Percentiles rank a stretch among this genome's conserved stretches.
These are phyloP conservation scores for Solanum neorickii DNA, from an alignment of 257 asterid genomes.

Conservation along the genomic window DNA sequence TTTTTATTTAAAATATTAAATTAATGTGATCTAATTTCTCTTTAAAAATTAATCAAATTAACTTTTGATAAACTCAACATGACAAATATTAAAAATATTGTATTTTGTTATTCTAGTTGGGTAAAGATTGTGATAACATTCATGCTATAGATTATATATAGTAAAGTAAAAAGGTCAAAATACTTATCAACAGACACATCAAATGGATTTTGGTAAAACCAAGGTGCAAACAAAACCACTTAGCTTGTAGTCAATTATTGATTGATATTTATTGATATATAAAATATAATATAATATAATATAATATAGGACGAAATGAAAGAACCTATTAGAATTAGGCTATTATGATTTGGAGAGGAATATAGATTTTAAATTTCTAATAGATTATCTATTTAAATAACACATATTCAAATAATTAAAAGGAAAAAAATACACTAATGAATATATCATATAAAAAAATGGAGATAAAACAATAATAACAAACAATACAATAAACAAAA, in stretches of 20 bases:
- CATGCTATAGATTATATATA: background rate
- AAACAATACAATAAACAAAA: too few species aligned
- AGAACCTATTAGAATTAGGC: too few species aligned
- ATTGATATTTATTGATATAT: background rate
- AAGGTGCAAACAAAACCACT: background rate
- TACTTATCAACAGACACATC: background rate
- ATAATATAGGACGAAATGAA: background rate
- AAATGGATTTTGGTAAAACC: background rate
- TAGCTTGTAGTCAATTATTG: background rate
- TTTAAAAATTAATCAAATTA: too few species aligned
- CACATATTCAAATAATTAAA: too few species aligned
- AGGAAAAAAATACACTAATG: background rate
- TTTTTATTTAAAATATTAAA: too few species aligned
- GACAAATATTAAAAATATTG: too few species aligned
- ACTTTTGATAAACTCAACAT: fast-evolving
- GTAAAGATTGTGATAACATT: background rate
- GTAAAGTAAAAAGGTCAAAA: background rate
- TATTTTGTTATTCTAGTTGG: background rate
- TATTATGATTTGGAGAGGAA: background rate
- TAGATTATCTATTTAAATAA: too few species aligned
- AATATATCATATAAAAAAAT: too few species aligned
- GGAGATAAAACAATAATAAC: background rate
- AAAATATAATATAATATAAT: background rate
- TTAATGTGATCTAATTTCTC: too few species aligned
- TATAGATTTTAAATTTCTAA: too few species aligned